Percentiles rank a stretch among this genome's conserved stretches.
Conservation (phyloP, 106 monocot species). For the Dendrobium chrysotoxum region DNA sequence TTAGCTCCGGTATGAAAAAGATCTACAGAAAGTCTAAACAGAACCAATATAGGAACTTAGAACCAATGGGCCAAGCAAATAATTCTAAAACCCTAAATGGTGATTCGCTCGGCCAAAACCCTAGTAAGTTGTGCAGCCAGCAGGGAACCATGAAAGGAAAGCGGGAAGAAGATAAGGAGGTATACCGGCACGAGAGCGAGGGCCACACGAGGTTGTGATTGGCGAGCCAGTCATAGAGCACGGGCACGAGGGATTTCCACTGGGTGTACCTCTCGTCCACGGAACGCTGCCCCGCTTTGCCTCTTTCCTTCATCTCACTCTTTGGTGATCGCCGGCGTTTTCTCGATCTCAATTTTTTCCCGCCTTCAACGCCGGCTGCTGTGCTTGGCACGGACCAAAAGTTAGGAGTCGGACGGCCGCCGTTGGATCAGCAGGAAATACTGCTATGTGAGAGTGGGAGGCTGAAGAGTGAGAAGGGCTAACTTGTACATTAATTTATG, state of each 20-base stretch:
- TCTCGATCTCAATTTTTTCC: no score
- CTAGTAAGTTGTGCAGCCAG: background rate
- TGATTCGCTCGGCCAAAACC: background rate
- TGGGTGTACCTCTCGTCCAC: conserved; percentile 92
- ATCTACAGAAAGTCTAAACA: background rate
- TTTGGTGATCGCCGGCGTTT: background rate
- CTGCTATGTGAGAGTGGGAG: no score
- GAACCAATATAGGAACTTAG: background rate
- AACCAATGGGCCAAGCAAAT: background rate
- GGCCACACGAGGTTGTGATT: conserved; percentile 99
- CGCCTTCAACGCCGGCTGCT: background rate
- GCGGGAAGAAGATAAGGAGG: background rate
- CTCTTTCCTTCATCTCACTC: conserved; percentile 58
- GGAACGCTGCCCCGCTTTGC: conserved; percentile 17
- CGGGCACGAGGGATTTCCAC: conserved; percentile 88
- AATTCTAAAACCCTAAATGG: background rate
- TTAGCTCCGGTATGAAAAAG: background rate
- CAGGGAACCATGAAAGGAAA: background rate
- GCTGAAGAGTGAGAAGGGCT: no score
- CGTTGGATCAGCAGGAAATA: no score
- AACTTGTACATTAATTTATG: no score
- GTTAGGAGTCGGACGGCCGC: no score
- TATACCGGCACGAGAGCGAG: conserved; percentile 88
- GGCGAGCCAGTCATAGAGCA: conserved; percentile 99
- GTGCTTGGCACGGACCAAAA: no score